Evolutionary conservation across 495 filamentous ascomycete species (phyloP).

Genomic region (Xylaria acuta): DNA sequence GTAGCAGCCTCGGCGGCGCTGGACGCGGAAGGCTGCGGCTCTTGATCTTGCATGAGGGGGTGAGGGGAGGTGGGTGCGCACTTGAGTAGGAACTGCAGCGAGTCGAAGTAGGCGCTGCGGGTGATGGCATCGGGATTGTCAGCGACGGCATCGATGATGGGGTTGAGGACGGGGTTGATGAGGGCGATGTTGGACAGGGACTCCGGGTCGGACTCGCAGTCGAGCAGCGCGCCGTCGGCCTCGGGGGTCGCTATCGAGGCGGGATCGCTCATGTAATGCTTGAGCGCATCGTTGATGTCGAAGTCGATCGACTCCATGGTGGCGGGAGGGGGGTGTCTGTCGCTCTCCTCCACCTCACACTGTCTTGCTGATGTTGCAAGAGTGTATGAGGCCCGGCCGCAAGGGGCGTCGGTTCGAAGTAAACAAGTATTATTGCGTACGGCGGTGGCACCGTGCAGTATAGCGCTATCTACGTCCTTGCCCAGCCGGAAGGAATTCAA

Average conservation of each 20-base stretch:
- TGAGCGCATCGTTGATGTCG: conserved; percentile 94
- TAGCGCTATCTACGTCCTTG: neutral
- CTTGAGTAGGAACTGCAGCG: conserved; percentile 95
- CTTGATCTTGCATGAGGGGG: conserved; percentile 41
- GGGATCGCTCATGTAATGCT: conserved; percentile 93
- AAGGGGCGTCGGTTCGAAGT: neutral
- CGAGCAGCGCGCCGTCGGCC: conserved; percentile 81
- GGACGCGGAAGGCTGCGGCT: neutral
- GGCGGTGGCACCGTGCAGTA: neutral
- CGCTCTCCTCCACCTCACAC: conserved; percentile 30
- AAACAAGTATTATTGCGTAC: conserved; percentile 3
- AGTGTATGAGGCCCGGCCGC: neutral
- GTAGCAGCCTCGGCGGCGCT: conserved; percentile 9
- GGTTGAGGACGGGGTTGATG: conserved; percentile 85
- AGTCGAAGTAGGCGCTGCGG: conserved; percentile 81
- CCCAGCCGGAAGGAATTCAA: neutral
- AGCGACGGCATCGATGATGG: conserved; percentile 91
- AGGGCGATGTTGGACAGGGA: conserved; percentile 73
- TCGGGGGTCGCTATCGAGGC: conserved; percentile 82
- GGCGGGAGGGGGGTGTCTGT: conserved; percentile 13
- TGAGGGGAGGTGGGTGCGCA: conserved; percentile 72
- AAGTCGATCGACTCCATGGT: conserved; percentile 83
- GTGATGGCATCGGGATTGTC: conserved; percentile 88
- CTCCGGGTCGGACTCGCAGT: conserved; percentile 92
- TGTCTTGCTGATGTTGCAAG: neutral